A percentile compares a stretch with the other conserved stretches of the same genome.
Conservation (phyloP, 2,329 filamentous ascomycete species). For the Pestalotiopsis sp. region DNA sequence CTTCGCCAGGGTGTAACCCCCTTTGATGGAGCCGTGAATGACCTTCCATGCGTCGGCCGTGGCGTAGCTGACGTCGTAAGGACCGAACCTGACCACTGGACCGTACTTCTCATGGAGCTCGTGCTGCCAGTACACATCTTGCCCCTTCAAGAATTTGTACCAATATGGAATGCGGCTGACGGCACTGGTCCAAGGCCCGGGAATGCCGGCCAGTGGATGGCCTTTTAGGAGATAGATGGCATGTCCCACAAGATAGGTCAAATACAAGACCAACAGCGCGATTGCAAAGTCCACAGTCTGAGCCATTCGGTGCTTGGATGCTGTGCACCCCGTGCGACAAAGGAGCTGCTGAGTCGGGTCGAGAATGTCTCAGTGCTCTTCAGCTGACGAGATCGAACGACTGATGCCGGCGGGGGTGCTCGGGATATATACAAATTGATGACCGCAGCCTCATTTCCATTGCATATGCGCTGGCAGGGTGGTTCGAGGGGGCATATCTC, state of each 20-base stretch:
- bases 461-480: background rate
- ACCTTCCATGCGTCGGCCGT: conserved; percentile 22
- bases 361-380: background rate
- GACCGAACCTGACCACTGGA: conserved; percentile 20
- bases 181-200: conserved; percentile 20
- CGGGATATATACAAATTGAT: background rate
- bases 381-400: background rate
- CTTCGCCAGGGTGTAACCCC: background rate
- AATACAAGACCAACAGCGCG: background rate
- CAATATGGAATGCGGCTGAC: conserved; percentile 26
- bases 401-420: background rate
- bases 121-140: conserved; percentile 23
- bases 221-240: conserved; percentile 22
- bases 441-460: background rate
- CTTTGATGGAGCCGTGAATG: conserved; percentile 19
- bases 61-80: conserved; percentile 23
- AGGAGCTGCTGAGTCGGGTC: background rate
- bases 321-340: background rate
- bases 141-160: conserved; percentile 18
- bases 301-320: background rate
- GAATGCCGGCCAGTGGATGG: conserved; percentile 23
- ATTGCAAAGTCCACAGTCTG: background rate
- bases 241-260: conserved; percentile 13
- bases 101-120: conserved; percentile 22
- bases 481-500: background rate